Evolutionary conservation across 2,329 filamentous ascomycete species (phyloP), one percentile per base, ranked within the genome.

Genomic region (Aspergillus intermedius): DNA sequence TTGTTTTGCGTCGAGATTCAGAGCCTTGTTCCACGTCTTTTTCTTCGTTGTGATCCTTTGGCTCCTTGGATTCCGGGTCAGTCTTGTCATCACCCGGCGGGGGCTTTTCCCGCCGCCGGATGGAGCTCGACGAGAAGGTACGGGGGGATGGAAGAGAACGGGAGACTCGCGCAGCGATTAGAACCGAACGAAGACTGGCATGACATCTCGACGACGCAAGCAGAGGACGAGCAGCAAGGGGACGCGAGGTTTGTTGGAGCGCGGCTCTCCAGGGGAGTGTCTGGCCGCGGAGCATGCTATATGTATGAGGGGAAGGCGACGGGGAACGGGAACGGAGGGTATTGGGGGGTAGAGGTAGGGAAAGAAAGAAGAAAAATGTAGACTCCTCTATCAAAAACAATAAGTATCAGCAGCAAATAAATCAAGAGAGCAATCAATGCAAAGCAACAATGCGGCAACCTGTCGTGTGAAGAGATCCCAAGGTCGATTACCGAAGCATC

Each of bases 191-290:
- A 43, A 60, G 50, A 45, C 50, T 55, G 22, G 57, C 61, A 61
- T 64, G 62, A 46, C 63, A 64, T 57, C 66, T 64, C 32, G 60
- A 57, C 28, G 59, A 51, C 32, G 63, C 52, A 41, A 66, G 52
- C 43, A 65, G 57, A 45, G 67, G 62, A 44, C 66, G 60, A 44
- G 62, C 64, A 44, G 63, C 51, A 46, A 69, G 53, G 51, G 67
- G 66, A 47, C 70, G 72, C 60, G 72, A 70, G 51, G 74, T 72
- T 59, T 73, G 72, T 56, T 74, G 75, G 62, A 81, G 73, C 60
- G 79, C 80, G 68, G 74, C 72, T 73, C 82, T 79, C 82, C 82
- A 86, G 71, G 81, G 79, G 62, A 84, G 69, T 57, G 77, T 79
- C 69, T 81, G 80, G 62, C 79, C 77, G 73, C 81, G 80, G 66